Evolutionary conservation across 2,329 filamentous ascomycete genomes (phyloP).

Genomic region (Alternaria viburni): DNA sequence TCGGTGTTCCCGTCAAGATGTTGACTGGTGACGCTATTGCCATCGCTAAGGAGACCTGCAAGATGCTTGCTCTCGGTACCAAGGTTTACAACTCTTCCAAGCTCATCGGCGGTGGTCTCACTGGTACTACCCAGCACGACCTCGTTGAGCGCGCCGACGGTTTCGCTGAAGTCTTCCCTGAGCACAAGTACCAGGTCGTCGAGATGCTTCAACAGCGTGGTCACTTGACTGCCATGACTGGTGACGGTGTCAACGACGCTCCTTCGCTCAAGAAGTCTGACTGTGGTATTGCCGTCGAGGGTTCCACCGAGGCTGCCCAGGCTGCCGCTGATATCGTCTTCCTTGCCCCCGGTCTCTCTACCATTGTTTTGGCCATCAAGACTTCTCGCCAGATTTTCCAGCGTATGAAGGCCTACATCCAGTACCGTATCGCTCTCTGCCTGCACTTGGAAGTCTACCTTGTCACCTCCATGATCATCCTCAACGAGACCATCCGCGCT

Average conservation of each 20-base stretch:
- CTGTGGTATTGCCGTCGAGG: conserved; percentile 76
- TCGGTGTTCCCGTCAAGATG: conserved; percentile 82
- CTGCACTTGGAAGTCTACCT: conserved; percentile 78
- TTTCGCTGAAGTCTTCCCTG: conserved; percentile 76
- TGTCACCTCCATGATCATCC: conserved; percentile 78
- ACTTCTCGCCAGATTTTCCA: conserved; percentile 77
- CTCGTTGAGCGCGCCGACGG: conserved; percentile 77
- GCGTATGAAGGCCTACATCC: conserved; percentile 78
- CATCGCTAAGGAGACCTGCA: conserved; percentile 82
- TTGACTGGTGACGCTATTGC: conserved; percentile 80
- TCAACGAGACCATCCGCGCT: conserved; percentile 75
- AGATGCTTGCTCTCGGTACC: conserved; percentile 79
- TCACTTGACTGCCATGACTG: conserved; percentile 77
- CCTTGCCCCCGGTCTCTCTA: conserved; percentile 73
- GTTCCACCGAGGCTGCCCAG: conserved; percentile 74
- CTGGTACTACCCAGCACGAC: conserved; percentile 75
- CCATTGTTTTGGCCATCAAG: conserved; percentile 76
- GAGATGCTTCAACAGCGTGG: conserved; percentile 77
- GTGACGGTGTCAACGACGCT: conserved; percentile 77
- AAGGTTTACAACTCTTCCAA: conserved; percentile 83
- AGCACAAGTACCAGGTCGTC: conserved; percentile 79
- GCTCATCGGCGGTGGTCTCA: conserved; percentile 77
- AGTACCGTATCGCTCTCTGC: conserved; percentile 78
- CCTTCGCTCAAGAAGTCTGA: conserved; percentile 77
- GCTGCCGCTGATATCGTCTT: conserved; percentile 77